Evolutionary conservation across 768 basidiomycete genomes (phyloP).

Genomic region (Antrodiella citrinella): DNA sequence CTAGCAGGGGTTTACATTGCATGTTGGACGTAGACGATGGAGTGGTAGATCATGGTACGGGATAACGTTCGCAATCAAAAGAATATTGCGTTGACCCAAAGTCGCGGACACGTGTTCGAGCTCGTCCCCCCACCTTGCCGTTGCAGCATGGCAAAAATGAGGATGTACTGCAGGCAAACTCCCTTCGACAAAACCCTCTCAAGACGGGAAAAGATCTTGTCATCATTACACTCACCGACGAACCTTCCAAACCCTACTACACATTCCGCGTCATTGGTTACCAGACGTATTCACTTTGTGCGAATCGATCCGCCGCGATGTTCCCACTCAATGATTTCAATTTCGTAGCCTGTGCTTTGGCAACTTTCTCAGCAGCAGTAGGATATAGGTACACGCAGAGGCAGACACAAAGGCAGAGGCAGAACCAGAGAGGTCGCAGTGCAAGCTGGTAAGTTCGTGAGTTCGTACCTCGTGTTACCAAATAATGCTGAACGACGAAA

Average conservation of each 20-base stretch:
- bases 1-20: background rate
- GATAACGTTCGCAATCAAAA: too few relatives aligned
- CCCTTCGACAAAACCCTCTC: background rate
- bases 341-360: slow-evolving; percentile 18
- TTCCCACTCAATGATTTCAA: slow-evolving; percentile 21
- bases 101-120: background rate
- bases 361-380: slow-evolving; percentile 20
- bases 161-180: background rate
- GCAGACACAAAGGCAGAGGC: background rate
- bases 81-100: too few relatives aligned
- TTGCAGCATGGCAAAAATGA: slow-evolving; percentile 1
- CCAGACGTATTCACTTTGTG: background rate
- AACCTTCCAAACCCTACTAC: background rate
- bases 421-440: slow-evolving; percentile 3
- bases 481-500: too few relatives aligned
- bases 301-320: slow-evolving; percentile 8
- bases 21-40: background rate
- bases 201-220: background rate
- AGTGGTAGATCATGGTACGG: too few relatives aligned
- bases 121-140: slow-evolving; percentile 1
- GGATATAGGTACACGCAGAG: slow-evolving; percentile 15
- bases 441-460: background rate
- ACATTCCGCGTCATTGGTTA: background rate
- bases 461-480: too few relatives aligned
- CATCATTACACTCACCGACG: background rate